Percentiles rank a stretch among this genome's conserved stretches.
These are phyloP conservation scores for Mediolabrus comicus DNA, from an alignment of 108 stramenopile species.

Conservation along the genomic window DNA sequence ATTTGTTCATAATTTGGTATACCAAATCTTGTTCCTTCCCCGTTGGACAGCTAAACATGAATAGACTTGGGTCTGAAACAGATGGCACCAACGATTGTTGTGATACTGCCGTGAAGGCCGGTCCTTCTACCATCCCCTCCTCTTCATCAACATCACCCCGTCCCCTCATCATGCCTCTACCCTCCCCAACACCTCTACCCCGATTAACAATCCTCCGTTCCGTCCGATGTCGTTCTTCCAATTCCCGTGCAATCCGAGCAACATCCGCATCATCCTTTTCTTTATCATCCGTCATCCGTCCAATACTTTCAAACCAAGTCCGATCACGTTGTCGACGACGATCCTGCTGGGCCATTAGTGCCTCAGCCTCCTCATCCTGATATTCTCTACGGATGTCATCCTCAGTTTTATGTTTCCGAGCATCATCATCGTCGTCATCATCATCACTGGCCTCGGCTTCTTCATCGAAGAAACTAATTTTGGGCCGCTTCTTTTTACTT, in stretches of 20 bases:
- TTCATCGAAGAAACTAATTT: constrained; percentile 82
- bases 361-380: constrained; percentile 85
- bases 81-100: constrained; percentile 92
- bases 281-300: constrained; percentile 29
- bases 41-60: constrained; percentile 88
- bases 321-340: constrained; percentile 77
- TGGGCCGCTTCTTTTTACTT: constrained; percentile 55
- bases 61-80: constrained; percentile 92
- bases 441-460: constrained; percentile 86
- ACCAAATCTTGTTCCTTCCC: constrained; percentile 91
- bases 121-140: constrained; percentile 29
- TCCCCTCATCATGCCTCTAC: neutral
- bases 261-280: constrained; percentile 45
- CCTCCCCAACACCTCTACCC: constrained; percentile 16
- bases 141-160: neutral
- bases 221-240: constrained; percentile 85
- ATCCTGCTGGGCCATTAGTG: constrained; percentile 84
- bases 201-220: constrained; percentile 55
- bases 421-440: constrained; percentile 84
- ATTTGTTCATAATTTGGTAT: constrained; percentile 95
- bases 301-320: constrained; percentile 34
- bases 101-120: constrained; percentile 67
- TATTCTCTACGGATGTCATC: constrained; percentile 76
- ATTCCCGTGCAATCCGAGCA: constrained; percentile 75
- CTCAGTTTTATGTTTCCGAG: constrained; percentile 61